phyloP scores from a whole-genome alignment of 2,329 filamentous ascomycete genomes.

The Fusarium anthophilum region DNA sequence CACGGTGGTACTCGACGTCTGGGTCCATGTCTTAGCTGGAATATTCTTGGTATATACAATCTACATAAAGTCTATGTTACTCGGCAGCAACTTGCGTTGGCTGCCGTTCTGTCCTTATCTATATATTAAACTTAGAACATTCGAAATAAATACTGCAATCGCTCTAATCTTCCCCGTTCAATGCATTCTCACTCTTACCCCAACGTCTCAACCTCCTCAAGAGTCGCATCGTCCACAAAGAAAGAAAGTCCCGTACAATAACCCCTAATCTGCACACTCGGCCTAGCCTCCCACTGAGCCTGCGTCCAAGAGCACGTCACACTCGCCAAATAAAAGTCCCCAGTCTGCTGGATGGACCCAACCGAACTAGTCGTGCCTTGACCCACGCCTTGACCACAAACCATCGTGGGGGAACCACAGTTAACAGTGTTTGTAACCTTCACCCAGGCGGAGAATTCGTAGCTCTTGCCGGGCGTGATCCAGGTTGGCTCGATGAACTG shows the following conservation, averaged over 20 bases:
- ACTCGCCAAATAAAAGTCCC: not conserved
- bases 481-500: not conserved
- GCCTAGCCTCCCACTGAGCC: not conserved
- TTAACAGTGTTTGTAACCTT: not conserved
- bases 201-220: not conserved
- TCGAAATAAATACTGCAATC: not conserved
- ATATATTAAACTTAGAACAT: not conserved
- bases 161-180: accelerated
- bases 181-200: not conserved
- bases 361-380: not conserved
- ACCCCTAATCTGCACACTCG: not conserved
- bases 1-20: accelerated
- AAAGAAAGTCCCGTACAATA: not conserved
- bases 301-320: constrained; percentile 9
- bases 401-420: not conserved
- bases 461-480: not conserved
- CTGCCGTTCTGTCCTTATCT: not conserved
- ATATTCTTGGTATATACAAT: not conserved
- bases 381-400: not conserved
- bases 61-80: not conserved
- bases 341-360: not conserved
- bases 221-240: not conserved
- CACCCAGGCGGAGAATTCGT: not conserved
- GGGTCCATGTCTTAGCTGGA: not conserved
- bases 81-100: not conserved